These are phyloP conservation scores for Uncinocarpus reesii DNA, from an alignment of 2,329 filamentous ascomycete genomes.

Conservation along the genomic window DNA sequence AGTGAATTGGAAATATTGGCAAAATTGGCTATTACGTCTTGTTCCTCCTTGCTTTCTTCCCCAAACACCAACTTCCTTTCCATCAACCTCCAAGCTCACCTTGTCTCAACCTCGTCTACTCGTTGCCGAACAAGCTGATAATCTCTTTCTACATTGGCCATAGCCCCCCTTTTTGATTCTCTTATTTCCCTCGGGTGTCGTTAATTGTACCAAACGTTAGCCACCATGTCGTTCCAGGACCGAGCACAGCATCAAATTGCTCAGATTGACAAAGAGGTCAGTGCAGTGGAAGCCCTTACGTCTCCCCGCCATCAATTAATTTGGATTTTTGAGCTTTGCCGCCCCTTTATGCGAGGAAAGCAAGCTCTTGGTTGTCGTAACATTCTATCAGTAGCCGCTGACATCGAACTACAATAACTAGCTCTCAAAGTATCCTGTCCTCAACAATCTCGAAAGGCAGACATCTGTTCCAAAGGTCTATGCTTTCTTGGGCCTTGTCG, in stretches of 20 bases:
- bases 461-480: slow-evolving; percentile 60
- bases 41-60: slow-evolving; percentile 6
- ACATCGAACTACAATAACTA: slow-evolving; percentile 26
- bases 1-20: too few relatives aligned
- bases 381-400: neutral
- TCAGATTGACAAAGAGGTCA: slow-evolving; percentile 59
- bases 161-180: neutral
- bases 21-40: slow-evolving; percentile 13
- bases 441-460: slow-evolving; percentile 60
- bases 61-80: slow-evolving; percentile 7
- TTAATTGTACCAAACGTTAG: neutral
- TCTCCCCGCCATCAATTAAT: neutral
- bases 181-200: neutral
- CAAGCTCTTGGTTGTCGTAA: neutral
- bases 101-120: neutral
- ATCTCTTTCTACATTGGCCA: neutral
- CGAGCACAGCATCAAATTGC: slow-evolving; percentile 54
- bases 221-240: slow-evolving; percentile 43
- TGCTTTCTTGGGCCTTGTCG: slow-evolving; percentile 52
- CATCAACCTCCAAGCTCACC: slow-evolving; percentile 6
- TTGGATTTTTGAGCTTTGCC: neutral
- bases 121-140: neutral
- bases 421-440: slow-evolving; percentile 57
- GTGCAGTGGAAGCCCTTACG: slow-evolving; percentile 20
- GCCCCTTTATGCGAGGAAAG: neutral